Conservation (phyloP, 495 filamentous ascomycete genomes). For the Darksidea phi region DNA sequence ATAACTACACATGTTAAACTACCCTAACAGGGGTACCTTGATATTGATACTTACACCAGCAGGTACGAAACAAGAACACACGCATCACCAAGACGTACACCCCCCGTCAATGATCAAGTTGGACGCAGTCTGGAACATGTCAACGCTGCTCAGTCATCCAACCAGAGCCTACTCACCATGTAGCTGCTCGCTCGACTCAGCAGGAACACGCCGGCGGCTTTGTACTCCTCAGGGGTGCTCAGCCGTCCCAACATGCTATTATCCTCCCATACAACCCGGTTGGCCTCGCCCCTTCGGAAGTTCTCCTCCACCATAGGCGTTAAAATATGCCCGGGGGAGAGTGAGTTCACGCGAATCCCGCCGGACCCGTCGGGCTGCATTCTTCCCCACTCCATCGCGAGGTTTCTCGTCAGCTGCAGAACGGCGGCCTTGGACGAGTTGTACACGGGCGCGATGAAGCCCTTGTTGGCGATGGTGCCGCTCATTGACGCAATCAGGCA, state of each 20-base stretch:
- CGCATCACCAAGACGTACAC: slow-evolving; percentile 17
- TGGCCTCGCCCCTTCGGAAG: slow-evolving; percentile 62
- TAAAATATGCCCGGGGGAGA: slow-evolving; percentile 69
- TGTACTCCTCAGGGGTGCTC: slow-evolving; percentile 63
- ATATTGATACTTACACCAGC: no score
- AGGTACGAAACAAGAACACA: no score
- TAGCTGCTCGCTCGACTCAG: slow-evolving; percentile 67
- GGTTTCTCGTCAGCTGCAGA: slow-evolving; percentile 60
- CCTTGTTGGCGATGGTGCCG: slow-evolving; percentile 69
- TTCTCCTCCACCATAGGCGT: slow-evolving; percentile 71
- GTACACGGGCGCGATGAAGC: slow-evolving; percentile 64
- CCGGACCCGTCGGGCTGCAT: slow-evolving; percentile 41
- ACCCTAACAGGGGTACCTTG: no score
- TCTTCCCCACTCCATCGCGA: slow-evolving; percentile 72
- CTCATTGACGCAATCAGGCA: slow-evolving; percentile 74
- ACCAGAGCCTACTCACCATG: slow-evolving; percentile 65
- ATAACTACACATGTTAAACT: no score
- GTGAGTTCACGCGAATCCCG: slow-evolving; percentile 65
- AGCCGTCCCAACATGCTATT: slow-evolving; percentile 70
- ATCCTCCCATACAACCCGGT: slow-evolving; percentile 59
- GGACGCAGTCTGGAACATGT: slow-evolving; percentile 49
- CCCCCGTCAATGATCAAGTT: slow-evolving; percentile 49
- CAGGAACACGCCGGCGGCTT: slow-evolving; percentile 61
- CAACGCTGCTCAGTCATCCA: slow-evolving; percentile 41
- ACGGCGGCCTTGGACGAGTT: slow-evolving; percentile 71